Base-by-base conservation (phyloP, 2,329 filamentous ascomycete genomes). In the Raffaelea ambrosiae region DNA sequence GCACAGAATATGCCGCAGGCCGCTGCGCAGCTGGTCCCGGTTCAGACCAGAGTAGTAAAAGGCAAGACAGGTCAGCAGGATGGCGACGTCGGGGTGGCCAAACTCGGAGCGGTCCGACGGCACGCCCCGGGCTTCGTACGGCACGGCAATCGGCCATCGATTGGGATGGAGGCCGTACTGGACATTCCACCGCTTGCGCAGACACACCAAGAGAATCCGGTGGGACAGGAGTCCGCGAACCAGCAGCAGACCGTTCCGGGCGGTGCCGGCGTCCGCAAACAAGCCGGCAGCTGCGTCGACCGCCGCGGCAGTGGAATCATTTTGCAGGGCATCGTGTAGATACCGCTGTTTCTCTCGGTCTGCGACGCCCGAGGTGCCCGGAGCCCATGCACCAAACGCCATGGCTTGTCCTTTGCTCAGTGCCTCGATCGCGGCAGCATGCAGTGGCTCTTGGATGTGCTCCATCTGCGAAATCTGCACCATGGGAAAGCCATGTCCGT, bases 181-280 rank as follows among this genome's bases (percentile, higher is more conserved):
- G 0, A 88, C 83, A 23, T 83, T 81, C 76, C 76, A 86, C 4
- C 79, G 65, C 57, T 84, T 86, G 44, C 76, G 74, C 0, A 85
- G 57, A 3, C 70, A 74, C 22, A 81, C 72, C 1, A 77, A 57
- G 0, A 88, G 60, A 3, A 88, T 77, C 0, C 74, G 66, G 47
- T 80, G 71, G 0, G 77, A 69, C 0, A 88, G 58, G 0, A 88
- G 63, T 0, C 84, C 84, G 0, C 84, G 75, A 0, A 88, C 59
- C 0, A 86, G 68, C 8, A 79, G 71, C 0, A 84, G 48, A 3
- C 46, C 49, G 5, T 46, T 41, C 2, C 46, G 31, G 0, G 31
- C 47, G 0, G 51, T 23, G 7, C 40, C 20, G 1, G 9, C 9
- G 9, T 53, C 49, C 0, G 39, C 4, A 38, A 48, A 53, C n/a